Percentiles rank a stretch among this genome's conserved stretches.
phyloP scores from a whole-genome alignment of 1,139 yeast genomes.

The Nakaseomyces glabratus region DNA sequence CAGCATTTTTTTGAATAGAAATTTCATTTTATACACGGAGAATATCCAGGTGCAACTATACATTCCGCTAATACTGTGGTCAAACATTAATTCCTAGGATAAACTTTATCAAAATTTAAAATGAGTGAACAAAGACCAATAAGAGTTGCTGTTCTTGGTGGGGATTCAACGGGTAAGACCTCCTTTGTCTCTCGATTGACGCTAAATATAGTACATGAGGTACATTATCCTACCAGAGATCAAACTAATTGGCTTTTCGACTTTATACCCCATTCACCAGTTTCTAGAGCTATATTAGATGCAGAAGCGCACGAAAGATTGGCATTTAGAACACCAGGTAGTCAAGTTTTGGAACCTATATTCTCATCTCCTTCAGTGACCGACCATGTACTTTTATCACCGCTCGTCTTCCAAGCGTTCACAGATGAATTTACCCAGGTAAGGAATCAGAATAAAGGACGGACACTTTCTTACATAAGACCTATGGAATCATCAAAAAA shows the following conservation, averaged over 20 bases:
- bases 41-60: too few relatives aligned
- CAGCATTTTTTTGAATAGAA: too few relatives aligned
- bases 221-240: conserved; percentile 57
- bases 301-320: conserved; percentile 32
- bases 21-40: too few relatives aligned
- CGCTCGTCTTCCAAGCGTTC: conserved; percentile 33
- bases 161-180: conserved; percentile 35
- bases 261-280: conserved; percentile 37
- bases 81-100: not conserved
- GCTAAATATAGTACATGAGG: conserved; percentile 38
- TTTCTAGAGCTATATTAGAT: conserved; percentile 43
- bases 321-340: conserved; percentile 30
- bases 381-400: conserved; percentile 28
- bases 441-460: conserved; percentile 13
- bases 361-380: conserved; percentile 26
- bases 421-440: conserved; percentile 22
- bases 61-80: too few relatives aligned
- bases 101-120: not conserved
- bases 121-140: conserved; percentile 25
- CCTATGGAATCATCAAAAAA: conserved; percentile 4
- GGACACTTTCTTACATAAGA: conserved; percentile 10
- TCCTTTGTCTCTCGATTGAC: conserved; percentile 41
- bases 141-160: conserved; percentile 31
- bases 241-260: conserved; percentile 47
- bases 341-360: conserved; percentile 25